Percentiles rank a stretch among this genome's conserved stretches.
Conservation (phyloP, 257 asterid species). For the Salvia miltiorrhiza region DNA sequence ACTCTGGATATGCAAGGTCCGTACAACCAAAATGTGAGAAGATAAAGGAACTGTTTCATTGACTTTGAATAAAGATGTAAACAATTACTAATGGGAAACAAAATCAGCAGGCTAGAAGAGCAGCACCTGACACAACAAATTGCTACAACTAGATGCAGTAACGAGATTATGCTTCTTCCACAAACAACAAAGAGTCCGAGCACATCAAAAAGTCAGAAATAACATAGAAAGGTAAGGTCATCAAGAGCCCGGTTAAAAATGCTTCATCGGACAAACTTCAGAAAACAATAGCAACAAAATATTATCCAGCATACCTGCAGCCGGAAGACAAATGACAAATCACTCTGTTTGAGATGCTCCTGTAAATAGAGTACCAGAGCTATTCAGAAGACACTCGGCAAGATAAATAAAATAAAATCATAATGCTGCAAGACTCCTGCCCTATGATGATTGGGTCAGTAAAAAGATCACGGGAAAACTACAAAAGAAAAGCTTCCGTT, state of each 20-base stretch:
- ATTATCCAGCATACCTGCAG: constrained; percentile 65
- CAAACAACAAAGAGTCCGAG: too few relatives aligned
- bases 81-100: too few relatives aligned
- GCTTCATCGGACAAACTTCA: constrained; percentile 10
- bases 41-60: too few relatives aligned
- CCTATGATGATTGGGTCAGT: neutral
- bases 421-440: neutral
- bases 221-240: neutral
- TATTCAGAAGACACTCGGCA: constrained; percentile 12
- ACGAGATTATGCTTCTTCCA: too few relatives aligned
- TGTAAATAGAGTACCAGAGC: constrained; percentile 38
- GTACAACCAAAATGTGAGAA: too few relatives aligned
- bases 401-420: neutral
- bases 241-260: constrained; percentile 2
- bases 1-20: too few relatives aligned
- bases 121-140: too few relatives aligned
- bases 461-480: neutral
- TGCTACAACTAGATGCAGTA: too few relatives aligned
- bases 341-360: constrained; percentile 98
- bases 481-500: neutral
- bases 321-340: constrained; percentile 93
- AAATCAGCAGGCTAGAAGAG: too few relatives aligned
- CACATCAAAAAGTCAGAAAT: neutral
- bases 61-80: too few relatives aligned
- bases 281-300: constrained; percentile 1